Percentiles rank a stretch among this genome's conserved stretches.
phyloP scores from a whole-genome alignment of 2,329 filamentous ascomycete genomes.

The Ophiostoma sp. region DNA sequence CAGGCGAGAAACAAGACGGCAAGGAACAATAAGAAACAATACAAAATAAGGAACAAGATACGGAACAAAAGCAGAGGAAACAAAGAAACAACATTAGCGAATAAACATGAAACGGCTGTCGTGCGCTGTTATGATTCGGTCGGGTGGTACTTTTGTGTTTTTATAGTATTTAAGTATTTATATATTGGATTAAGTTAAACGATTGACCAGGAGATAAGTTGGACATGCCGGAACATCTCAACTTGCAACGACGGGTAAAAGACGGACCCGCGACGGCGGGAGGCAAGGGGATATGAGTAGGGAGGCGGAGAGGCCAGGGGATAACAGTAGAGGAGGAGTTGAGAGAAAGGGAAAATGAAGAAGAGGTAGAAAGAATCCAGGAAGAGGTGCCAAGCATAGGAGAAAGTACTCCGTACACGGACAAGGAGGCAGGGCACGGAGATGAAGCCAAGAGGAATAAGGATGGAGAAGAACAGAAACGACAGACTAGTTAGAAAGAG shows the following conservation, averaged over 20 bases:
- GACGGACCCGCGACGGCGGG: not conserved
- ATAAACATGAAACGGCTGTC: constrained; percentile 8
- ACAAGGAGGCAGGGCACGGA: too few relatives aligned
- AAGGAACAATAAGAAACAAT: not conserved
- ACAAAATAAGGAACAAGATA: not conserved
- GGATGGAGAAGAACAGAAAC: too few relatives aligned
- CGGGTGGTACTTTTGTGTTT: not conserved
- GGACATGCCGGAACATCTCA: too few relatives aligned
- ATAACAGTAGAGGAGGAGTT: not conserved
- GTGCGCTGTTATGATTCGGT: not conserved
- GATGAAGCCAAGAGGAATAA: too few relatives aligned
- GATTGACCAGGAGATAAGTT: not conserved
- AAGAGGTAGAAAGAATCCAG: not conserved
- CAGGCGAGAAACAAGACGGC: too few relatives aligned
- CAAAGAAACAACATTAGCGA: not conserved
- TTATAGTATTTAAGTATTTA: not conserved
- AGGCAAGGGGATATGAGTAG: not conserved
- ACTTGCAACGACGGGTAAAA: not conserved
- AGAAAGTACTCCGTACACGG: too few relatives aligned
- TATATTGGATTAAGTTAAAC: not conserved
- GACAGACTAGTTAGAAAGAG: too few relatives aligned
- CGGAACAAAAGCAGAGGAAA: too few relatives aligned
- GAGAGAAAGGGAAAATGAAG: not conserved
- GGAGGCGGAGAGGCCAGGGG: not conserved
- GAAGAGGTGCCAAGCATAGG: too few relatives aligned